Evolutionary conservation across 441 rosid genomes (phyloP).

Genomic region (Pelargonium citronellum): DNA sequence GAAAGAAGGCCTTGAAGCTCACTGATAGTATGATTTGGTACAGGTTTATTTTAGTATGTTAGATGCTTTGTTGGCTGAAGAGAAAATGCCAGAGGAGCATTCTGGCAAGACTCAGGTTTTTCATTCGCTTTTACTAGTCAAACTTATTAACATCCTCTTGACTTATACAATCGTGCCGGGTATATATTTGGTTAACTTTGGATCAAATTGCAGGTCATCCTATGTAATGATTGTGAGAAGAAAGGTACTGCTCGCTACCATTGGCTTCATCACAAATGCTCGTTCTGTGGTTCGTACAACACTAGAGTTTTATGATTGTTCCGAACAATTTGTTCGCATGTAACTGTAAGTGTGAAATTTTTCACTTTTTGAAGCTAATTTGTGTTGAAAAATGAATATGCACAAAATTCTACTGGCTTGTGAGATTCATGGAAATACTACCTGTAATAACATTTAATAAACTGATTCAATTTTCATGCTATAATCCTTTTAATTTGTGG

Average conservation of each 20-base stretch:
- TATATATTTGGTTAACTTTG: not conserved
- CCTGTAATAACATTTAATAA: slow-evolving; percentile 10
- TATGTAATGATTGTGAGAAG: slow-evolving; percentile 84
- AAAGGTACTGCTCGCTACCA: slow-evolving; percentile 64
- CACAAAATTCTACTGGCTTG: not conserved
- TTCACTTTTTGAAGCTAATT: slow-evolving; percentile 11
- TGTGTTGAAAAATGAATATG: slow-evolving; percentile 7
- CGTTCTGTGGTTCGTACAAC: slow-evolving; percentile 66
- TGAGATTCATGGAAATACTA: slow-evolving; percentile 10
- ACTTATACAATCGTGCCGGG: not conserved
- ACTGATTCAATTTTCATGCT: not conserved
- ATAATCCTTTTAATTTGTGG: not conserved
- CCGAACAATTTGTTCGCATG: not conserved
- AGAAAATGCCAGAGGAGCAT: slow-evolving; percentile 69
- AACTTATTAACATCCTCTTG: not conserved
- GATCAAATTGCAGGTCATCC: slow-evolving; percentile 41
- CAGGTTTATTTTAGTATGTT: slow-evolving; percentile 82
- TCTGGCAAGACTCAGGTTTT: slow-evolving; percentile 63
- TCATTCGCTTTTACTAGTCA: slow-evolving; percentile 11
- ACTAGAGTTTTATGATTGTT: slow-evolving; percentile 47
- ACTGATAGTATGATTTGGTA: slow-evolving; percentile 12
- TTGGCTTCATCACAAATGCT: slow-evolving; percentile 80
- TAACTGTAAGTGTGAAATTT: not conserved
- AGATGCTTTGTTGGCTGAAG: slow-evolving; percentile 72
- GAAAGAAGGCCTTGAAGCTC: slow-evolving; percentile 13